Evolutionary conservation across 768 basidiomycete species (phyloP), one percentile per base, ranked within the genome.

Genomic region (Scleroderma bovista): DNA sequence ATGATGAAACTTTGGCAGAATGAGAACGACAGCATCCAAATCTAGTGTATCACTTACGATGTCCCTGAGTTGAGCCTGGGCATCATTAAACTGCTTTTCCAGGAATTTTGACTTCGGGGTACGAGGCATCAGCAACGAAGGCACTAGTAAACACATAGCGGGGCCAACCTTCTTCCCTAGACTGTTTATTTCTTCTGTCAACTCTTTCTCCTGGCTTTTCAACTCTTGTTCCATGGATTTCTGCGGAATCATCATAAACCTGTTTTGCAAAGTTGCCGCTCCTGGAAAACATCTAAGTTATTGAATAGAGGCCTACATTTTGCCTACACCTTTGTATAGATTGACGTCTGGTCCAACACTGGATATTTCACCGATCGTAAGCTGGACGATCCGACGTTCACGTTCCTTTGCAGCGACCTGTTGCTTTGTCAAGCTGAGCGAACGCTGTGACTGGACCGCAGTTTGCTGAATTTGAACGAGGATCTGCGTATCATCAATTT

Each of bases 261-360:
- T 96, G 53, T 6, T 20, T 44, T 45, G 10, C 46, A 29, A 2
- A 57, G 40, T 41, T 47, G 23, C 39, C 22, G 16, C 37, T 41
- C 17, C 33, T 26, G 19, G 40, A 39, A 36, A 36, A 40, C 47
- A 44, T 6, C 20, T 44, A 37, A 32, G 23, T 44, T 19, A 57
- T 48, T 54, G 55, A 45, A 9, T 33, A 32, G 31, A 45, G 20
- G 29, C 42, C 10, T 12, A 94, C 94, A 95, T 95, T 71, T 97
- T 97, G 29, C 94, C 94, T 40, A 97, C 89, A 42, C 94, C 94
- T 61, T 88, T 93, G 72, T 94, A 97, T 59, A 96, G 71, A 60
- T 86, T 90, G 12, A 88, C 84, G 52, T 86, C 77, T 23, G 79
- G 80, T 56, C 81, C 75, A 44, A 93, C 78, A 32, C 75, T 72